A percentile compares a stretch with the other conserved stretches of the same genome.
Evolutionary conservation across 768 basidiomycete genomes (phyloP).

Genomic region (Termitomyces titanicus): DNA sequence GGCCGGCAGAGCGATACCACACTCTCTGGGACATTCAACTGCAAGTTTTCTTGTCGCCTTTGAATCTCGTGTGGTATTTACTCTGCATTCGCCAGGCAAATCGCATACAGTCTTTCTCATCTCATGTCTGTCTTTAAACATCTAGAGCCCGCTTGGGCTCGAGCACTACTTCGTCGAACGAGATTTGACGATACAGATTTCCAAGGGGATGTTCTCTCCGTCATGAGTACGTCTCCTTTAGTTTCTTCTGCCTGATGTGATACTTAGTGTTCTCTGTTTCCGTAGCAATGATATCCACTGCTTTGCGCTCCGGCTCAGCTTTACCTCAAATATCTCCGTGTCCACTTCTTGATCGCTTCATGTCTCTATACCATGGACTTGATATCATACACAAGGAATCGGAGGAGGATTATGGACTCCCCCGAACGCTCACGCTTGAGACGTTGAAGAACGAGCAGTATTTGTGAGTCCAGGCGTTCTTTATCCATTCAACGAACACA

Average conservation of each 20-base stretch:
- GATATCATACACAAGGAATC: conserved; percentile 67
- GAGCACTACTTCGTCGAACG: conserved; percentile 71
- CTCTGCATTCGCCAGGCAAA: conserved; percentile 46
- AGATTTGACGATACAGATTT: conserved; percentile 76
- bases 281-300: conserved; percentile 71
- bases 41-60: conserved; percentile 31
- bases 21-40: conserved; percentile 63
- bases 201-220: conserved; percentile 80
- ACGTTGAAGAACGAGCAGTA: conserved; percentile 79
- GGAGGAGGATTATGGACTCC: conserved; percentile 74
- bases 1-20: conserved; percentile 80
- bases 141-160: conserved; percentile 74
- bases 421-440: conserved; percentile 64
- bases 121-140: conserved; percentile 69
- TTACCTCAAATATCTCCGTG: conserved; percentile 87
- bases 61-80: neutral
- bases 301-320: conserved; percentile 68
- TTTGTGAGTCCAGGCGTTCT: conserved; percentile 42
- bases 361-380: conserved; percentile 49
- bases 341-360: conserved; percentile 52
- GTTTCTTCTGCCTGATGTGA: neutral
- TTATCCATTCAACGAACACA: neutral
- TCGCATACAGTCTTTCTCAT: conserved; percentile 67
- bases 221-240: conserved; percentile 56
- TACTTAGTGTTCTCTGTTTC: neutral